Conservation (phyloP, 2,329 filamentous ascomycete genomes). For the Blastomyces parvus region DNA sequence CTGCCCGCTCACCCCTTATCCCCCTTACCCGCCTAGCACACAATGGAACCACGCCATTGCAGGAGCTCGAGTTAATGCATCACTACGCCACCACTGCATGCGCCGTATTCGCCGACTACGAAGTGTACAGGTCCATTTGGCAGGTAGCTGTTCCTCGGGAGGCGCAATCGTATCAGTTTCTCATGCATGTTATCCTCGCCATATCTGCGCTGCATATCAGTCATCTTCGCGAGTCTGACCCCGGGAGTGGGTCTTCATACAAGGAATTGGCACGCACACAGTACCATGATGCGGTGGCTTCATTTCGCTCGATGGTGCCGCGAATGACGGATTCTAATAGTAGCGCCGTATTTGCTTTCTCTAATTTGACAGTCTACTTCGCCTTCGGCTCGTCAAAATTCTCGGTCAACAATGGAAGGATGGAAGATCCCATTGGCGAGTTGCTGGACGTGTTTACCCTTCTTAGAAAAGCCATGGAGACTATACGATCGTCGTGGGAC, state of each 20-base stretch:
- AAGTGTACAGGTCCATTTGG: constrained; percentile 15
- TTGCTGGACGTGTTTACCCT: constrained; percentile 13
- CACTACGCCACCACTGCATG: constrained; percentile 14
- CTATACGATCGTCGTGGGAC: constrained; percentile 10
- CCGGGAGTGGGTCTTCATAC: constrained; percentile 4
- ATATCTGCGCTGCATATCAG: constrained; percentile 20
- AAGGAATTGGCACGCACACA: constrained; percentile 12
- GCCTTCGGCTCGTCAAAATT: constrained; percentile 15
- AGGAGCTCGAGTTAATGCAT: constrained; percentile 15
- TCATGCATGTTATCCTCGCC: constrained; percentile 22
- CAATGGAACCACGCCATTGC: not conserved
- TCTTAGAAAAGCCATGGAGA: constrained; percentile 12
- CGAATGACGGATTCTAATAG: constrained; percentile 9
- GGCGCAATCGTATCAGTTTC: constrained; percentile 16
- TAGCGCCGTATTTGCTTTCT: constrained; percentile 16
- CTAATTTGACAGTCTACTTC: constrained; percentile 14
- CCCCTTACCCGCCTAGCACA: not conserved
- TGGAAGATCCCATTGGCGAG: constrained; percentile 12
- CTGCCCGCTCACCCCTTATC: not conserved
- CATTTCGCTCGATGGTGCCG: constrained; percentile 9
- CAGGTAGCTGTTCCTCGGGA: constrained; percentile 14
- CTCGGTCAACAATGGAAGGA: not conserved
- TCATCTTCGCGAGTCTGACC: constrained; percentile 6
- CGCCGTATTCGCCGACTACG: constrained; percentile 12
- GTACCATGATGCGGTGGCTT: constrained; percentile 11